Evolutionary conservation across 2,329 filamentous ascomycete genomes (phyloP).

Genomic region (Penicillium vulpinum): DNA sequence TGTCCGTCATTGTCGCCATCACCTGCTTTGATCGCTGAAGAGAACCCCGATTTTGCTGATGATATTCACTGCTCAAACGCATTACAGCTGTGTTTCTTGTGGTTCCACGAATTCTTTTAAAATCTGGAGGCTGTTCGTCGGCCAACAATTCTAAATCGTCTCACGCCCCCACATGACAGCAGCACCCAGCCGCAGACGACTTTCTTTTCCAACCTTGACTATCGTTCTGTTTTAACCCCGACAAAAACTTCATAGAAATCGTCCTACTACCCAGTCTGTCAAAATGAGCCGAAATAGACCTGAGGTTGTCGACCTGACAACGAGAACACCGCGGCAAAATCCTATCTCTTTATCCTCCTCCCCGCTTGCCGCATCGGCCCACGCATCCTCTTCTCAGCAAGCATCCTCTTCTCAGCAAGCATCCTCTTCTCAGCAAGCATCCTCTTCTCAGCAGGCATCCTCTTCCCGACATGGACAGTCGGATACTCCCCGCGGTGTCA

Average conservation of each 20-base stretch:
- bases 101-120: too few relatives aligned
- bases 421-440: too few relatives aligned
- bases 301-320: constrained; percentile 6
- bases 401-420: too few relatives aligned
- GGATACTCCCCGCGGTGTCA: constrained; percentile 4
- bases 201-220: neutral
- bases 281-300: neutral
- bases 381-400: neutral
- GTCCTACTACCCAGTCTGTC: neutral
- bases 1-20: neutral
- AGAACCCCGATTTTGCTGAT: neutral
- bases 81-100: too few relatives aligned
- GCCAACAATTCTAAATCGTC: neutral
- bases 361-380: neutral
- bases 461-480: neutral
- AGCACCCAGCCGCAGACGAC: neutral
- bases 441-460: too few relatives aligned
- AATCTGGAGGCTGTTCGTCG: neutral
- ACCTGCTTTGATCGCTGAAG: neutral
- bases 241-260: neutral
- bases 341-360: neutral
- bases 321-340: neutral
- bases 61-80: neutral
- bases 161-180: neutral
- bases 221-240: neutral